These are phyloP conservation scores for Earliella scabrosa DNA, from an alignment of 1,284 basidiomycete species.

Conservation along the genomic window DNA sequence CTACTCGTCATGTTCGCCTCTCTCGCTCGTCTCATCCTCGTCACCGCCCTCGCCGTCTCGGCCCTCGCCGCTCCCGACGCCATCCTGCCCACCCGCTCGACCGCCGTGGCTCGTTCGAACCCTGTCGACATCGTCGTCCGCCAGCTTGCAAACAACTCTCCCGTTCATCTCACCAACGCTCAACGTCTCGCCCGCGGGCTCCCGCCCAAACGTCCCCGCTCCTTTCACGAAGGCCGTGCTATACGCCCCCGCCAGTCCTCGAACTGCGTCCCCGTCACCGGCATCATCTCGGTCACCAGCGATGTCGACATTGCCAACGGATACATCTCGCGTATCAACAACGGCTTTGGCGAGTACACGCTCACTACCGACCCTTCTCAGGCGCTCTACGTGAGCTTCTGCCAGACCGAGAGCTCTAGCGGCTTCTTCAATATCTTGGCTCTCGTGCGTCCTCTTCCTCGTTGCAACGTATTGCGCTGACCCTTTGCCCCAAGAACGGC, in stretches of 20 bases:
- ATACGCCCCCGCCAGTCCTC: constrained; percentile 21
- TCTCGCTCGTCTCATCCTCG: constrained; percentile 33
- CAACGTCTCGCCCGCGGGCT: constrained; percentile 30
- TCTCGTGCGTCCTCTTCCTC: constrained; percentile 12
- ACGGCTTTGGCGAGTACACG: constrained; percentile 30
- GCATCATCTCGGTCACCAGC: constrained; percentile 19
- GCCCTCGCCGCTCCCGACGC: constrained; percentile 32
- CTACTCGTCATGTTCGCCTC: constrained; percentile 54
- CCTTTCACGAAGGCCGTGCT: constrained; percentile 15
- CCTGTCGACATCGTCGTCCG: constrained; percentile 5
- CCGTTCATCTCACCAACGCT: constrained; percentile 26
- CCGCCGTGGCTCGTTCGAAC: constrained; percentile 11
- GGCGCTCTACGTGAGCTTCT: constrained; percentile 23
- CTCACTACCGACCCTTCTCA: constrained; percentile 11
- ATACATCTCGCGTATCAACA: constrained; percentile 14
- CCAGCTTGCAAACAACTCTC: constrained; percentile 1
- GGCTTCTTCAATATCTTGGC: constrained; percentile 19
- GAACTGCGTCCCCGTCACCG: constrained; percentile 15
- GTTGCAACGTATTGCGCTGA: background rate
- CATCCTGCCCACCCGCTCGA: constrained; percentile 30
- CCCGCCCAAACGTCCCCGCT: constrained; percentile 26
- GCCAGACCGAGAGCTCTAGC: constrained; percentile 1
- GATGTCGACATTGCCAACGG: background rate
- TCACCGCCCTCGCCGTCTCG: constrained; percentile 32
- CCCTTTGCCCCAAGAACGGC: constrained; percentile 24